phyloP scores from a whole-genome alignment of 176 grass and related monocot genomes.

The Melocanna baccifera region DNA sequence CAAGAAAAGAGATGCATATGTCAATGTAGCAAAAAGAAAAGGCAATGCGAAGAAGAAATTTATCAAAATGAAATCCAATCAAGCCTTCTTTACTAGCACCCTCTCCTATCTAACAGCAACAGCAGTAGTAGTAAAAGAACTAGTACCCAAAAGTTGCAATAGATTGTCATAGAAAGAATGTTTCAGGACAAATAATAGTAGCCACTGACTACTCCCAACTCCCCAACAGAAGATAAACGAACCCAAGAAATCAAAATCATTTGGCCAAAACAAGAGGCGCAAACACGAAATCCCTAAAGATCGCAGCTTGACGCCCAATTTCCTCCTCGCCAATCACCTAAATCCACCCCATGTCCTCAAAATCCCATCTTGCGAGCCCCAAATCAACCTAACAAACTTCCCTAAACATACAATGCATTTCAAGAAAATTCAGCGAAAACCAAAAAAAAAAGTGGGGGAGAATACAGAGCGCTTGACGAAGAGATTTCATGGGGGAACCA shows the following conservation, averaged over 20 bases:
- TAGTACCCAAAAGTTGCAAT: background rate
- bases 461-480: background rate
- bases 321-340: background rate
- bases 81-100: background rate
- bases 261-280: background rate
- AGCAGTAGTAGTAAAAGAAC: background rate
- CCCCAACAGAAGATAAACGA: background rate
- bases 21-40: background rate
- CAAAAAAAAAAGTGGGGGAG: too few relatives aligned
- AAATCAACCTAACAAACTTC: background rate
- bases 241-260: conserved; percentile 17
- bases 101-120: background rate
- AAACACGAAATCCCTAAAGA: conserved; percentile 1
- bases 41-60: background rate
- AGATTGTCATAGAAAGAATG: background rate
- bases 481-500: background rate
- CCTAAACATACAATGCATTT: background rate
- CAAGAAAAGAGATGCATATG: background rate
- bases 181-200: background rate
- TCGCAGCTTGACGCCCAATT: background rate
- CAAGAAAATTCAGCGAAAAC: background rate
- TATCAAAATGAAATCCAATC: background rate
- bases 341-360: background rate
- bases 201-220: background rate
- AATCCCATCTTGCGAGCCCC: background rate